Evolutionary conservation across 495 filamentous ascomycete species (phyloP), one percentile per base, ranked within the genome.

Genomic region (Lasiosphaeria ovina): DNA sequence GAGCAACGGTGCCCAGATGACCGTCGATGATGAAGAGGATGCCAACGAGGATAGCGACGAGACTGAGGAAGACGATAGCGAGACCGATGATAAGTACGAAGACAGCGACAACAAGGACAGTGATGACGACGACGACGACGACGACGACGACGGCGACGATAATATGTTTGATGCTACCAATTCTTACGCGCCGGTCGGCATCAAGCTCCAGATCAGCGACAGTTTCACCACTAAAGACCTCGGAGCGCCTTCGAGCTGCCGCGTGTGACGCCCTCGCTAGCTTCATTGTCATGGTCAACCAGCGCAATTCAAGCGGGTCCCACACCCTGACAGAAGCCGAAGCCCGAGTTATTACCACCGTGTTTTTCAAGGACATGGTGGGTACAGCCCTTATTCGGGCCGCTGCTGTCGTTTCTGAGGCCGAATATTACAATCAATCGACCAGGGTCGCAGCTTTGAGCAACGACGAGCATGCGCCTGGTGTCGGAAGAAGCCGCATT

Each of bases 191-290:
- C 51, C 51, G 34, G 32, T 53, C n/a, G 16, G 51, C 51, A 54
- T 54, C 35, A 38, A 3, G 34, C 52, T 36, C 24, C 52, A n/a
- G 7, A 54, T 54, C 52, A 54, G 52, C 52, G 16, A 54, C 52
- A 34, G 10, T 9, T 54, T 54, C 35, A 38, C 32, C 6, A 24
- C 14, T 14, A 38, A 6, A 31, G 52, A 54, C 34, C 52, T 54
- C 16, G 34, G n/a, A 54, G 52, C 32, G 35, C 52, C 52, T 54
- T 34, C 34, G 52, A 3, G 52, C 38, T 34, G 4, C 35, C 52
- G 32, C 35, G 38, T 54, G 3, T 52, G 35, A 35, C 52, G 52
- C 52, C 34, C 52, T 54, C 38, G 7, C 52, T 34, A 34, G 52
- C 32, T 6, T 36, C 10, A 9, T 38, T 7, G 52, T 54, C 12